Evolutionary conservation across 2,329 filamentous ascomycete species (phyloP).

Genomic region (Delphinella strobiligena): DNA sequence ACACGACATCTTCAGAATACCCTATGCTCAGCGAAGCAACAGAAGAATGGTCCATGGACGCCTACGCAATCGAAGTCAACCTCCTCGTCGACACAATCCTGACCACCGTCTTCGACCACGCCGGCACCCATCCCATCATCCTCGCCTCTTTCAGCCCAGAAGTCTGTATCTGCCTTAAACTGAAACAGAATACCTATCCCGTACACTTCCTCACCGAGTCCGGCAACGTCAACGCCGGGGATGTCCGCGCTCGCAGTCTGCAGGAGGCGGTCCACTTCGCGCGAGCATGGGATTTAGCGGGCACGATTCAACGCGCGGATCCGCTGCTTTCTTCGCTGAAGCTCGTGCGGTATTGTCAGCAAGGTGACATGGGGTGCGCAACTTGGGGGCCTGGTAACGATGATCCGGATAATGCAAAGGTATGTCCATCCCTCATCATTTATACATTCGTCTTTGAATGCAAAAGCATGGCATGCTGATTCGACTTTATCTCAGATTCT

Average conservation of each 20-base stretch:
- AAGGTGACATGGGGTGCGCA: not conserved
- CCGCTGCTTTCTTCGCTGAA: conserved; percentile 25
- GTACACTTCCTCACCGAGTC: conserved; percentile 21
- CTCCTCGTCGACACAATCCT: conserved; percentile 27
- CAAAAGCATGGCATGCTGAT: too few relatives aligned
- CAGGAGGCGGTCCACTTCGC: conserved; percentile 29
- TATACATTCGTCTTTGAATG: too few relatives aligned
- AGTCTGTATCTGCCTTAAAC: conserved; percentile 21
- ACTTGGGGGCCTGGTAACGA: not conserved
- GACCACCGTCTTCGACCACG: conserved; percentile 16
- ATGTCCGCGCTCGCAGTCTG: conserved; percentile 23
- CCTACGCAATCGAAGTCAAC: conserved; percentile 27
- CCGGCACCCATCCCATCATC: conserved; percentile 20
- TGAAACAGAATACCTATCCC: conserved; percentile 23
- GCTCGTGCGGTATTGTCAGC: conserved; percentile 15
- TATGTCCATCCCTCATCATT: not conserved
- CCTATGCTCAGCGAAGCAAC: conserved; percentile 27
- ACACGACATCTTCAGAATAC: conserved; percentile 22
- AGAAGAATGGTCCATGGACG: conserved; percentile 20
- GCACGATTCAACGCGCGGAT: conserved; percentile 26
- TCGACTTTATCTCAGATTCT: too few relatives aligned
- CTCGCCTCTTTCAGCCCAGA: conserved; percentile 25
- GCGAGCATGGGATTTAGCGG: conserved; percentile 24
- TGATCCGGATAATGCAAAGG: not conserved
- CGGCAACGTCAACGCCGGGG: conserved; percentile 16